phyloP scores from a whole-genome alignment of 345 rosid species.

The Lenwebbia sp. region DNA sequence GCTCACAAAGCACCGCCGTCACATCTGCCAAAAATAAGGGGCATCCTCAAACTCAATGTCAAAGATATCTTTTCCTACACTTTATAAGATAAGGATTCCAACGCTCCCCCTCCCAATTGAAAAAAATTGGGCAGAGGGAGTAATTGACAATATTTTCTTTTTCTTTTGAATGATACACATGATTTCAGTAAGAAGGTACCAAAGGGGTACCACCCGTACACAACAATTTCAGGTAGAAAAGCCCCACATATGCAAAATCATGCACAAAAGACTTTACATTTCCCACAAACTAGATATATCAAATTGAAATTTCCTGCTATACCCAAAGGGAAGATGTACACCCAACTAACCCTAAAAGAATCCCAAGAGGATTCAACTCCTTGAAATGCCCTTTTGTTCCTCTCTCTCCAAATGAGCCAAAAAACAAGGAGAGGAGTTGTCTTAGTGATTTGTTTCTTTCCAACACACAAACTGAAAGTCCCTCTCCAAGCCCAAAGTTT shows the following conservation, averaged over 20 bases:
- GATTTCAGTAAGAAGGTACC: background rate
- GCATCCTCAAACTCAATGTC: background rate
- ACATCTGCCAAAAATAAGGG: conserved; percentile 44
- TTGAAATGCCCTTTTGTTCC: background rate
- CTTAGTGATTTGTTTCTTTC: background rate
- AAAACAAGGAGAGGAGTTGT: background rate
- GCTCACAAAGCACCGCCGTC: conserved; percentile 65
- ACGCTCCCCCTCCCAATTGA: background rate
- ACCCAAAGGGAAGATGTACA: background rate
- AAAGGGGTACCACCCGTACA: background rate
- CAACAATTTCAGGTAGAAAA: background rate
- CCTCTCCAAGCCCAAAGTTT: background rate
- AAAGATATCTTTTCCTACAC: background rate
- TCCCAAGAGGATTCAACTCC: background rate
- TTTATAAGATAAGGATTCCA: conserved; percentile 1
- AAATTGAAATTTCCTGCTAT: background rate
- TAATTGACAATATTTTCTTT: background rate
- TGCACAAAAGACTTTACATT: background rate
- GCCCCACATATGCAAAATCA: background rate
- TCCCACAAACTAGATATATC: background rate
- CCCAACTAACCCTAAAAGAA: background rate
- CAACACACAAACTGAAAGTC: background rate
- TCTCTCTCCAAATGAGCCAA: background rate
- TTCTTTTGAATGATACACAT: background rate
- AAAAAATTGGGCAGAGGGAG: background rate